These are phyloP conservation scores for Linderniella brevidens DNA, from an alignment of 257 asterid species.

Conservation along the genomic window DNA sequence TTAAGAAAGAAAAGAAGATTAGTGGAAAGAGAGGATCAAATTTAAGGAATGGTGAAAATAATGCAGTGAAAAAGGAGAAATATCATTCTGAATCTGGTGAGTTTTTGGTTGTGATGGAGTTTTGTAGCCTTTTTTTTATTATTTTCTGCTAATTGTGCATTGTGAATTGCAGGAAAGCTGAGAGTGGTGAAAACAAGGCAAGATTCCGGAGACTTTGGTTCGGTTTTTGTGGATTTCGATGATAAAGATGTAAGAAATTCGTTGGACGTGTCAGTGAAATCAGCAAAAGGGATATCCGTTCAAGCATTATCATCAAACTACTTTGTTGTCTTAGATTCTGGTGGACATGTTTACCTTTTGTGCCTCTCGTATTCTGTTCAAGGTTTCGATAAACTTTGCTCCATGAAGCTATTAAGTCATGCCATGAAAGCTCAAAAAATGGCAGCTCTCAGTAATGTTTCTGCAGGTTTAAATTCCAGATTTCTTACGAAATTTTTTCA, in stretches of 20 bases:
- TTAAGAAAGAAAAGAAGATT: conserved; percentile 27
- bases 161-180: conserved; percentile 64
- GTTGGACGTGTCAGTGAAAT: conserved; percentile 20
- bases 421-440: conserved; percentile 44
- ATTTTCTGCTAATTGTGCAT: conserved; percentile 57
- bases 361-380: conserved; percentile 26
- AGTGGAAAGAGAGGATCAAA: conserved; percentile 15
- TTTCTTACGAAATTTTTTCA: neutral
- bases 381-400: conserved; percentile 25
- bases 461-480: conserved; percentile 24
- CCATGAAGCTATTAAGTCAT: conserved; percentile 31
- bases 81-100: conserved; percentile 39
- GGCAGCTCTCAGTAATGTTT: conserved; percentile 45
- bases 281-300: conserved; percentile 44
- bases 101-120: conserved; percentile 10
- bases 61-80: conserved; percentile 25
- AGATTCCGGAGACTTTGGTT: conserved; percentile 37
- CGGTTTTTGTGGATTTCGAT: conserved; percentile 40
- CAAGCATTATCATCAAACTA: conserved; percentile 40
- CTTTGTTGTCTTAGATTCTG: conserved; percentile 53
- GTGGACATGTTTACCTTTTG: conserved; percentile 52
- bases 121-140: conserved; percentile 8
- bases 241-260: conserved; percentile 23
- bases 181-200: conserved; percentile 50
- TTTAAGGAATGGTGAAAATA: conserved; percentile 20